These are phyloP conservation scores for Phytophthora agathidicida DNA, from an alignment of 352 stramenopile genomes.

Conservation along the genomic window DNA sequence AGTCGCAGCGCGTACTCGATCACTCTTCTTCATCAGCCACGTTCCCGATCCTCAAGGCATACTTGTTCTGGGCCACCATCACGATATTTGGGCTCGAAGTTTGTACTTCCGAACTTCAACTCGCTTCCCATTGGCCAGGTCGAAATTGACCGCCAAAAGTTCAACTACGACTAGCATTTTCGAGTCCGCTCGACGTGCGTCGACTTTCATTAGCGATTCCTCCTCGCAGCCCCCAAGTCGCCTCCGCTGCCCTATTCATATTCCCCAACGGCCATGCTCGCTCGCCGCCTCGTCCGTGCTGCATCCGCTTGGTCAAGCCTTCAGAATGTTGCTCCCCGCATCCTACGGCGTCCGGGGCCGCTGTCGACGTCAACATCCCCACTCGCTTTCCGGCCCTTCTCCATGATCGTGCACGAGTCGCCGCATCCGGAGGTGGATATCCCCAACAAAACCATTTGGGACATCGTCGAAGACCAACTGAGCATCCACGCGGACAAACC, in stretches of 20 bases:
- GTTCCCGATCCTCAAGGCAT: conserved; percentile 15
- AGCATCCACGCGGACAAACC: conserved; percentile 39
- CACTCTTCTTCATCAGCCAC: conserved; percentile 47
- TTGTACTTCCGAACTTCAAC: no score
- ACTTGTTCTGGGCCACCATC: no score
- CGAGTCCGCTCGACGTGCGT: conserved; percentile 19
- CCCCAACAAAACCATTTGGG: conserved; percentile 56
- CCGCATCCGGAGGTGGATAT: conserved; percentile 56
- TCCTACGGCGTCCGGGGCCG: conserved; percentile 3
- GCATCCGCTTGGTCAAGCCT: conserved; percentile 14
- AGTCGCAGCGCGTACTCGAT: conserved; percentile 46
- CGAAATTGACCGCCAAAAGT: conserved; percentile 12
- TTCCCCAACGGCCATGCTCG: conserved; percentile 21
- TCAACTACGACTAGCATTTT: conserved; percentile 23
- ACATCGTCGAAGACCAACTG: conserved; percentile 48
- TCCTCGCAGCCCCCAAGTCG: not conserved
- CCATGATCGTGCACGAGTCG: conserved; percentile 64
- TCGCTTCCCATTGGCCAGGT: conserved; percentile 6
- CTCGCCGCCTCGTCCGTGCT: conserved; percentile 29
- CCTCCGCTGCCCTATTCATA: conserved; percentile 2
- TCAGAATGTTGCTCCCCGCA: not conserved
- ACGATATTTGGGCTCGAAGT: no score
- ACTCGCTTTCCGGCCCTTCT: conserved; percentile 34
- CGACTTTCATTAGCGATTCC: conserved; percentile 22
- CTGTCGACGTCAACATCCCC: conserved; percentile 13